phyloP scores from a whole-genome alignment of 192 early-diverging fungal species.

The Podila epicladia region DNA sequence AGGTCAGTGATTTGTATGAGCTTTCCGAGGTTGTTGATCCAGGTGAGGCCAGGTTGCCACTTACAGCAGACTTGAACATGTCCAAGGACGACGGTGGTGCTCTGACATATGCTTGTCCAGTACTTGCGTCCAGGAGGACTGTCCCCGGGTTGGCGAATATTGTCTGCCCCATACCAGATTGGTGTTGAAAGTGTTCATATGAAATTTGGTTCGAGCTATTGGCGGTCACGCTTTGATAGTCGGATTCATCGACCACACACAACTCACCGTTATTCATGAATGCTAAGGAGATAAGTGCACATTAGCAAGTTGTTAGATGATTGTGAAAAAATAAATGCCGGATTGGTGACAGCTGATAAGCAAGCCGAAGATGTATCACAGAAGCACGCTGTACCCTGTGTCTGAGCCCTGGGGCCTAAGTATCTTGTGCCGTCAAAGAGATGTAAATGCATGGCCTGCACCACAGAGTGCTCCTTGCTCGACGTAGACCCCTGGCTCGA shows the following conservation, averaged over 20 bases:
- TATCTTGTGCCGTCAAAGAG: no score
- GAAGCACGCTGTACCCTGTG: no score
- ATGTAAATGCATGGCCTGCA: no score
- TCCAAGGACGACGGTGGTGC: neutral
- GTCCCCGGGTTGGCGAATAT: no score
- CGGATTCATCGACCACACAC: neutral
- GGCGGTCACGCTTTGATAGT: neutral
- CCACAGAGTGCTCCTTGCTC: no score
- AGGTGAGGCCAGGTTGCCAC: neutral
- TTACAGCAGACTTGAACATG: neutral
- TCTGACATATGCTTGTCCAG: neutral
- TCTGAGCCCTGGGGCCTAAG: no score
- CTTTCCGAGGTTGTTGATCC: neutral
- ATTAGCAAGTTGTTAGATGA: neutral
- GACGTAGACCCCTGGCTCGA: no score
- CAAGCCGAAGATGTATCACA: no score
- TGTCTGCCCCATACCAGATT: neutral
- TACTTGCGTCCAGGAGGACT: neutral
- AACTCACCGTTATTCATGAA: constrained; percentile 1
- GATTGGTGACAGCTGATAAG: neutral
- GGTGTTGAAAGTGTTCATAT: neutral
- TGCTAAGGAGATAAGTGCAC: neutral
- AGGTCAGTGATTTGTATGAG: neutral
- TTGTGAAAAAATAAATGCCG: neutral
- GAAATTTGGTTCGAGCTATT: neutral